Evolutionary conservation across 345 rosid species (phyloP), one percentile per base, ranked within the genome.

Genomic region (Lepidium sativum): DNA sequence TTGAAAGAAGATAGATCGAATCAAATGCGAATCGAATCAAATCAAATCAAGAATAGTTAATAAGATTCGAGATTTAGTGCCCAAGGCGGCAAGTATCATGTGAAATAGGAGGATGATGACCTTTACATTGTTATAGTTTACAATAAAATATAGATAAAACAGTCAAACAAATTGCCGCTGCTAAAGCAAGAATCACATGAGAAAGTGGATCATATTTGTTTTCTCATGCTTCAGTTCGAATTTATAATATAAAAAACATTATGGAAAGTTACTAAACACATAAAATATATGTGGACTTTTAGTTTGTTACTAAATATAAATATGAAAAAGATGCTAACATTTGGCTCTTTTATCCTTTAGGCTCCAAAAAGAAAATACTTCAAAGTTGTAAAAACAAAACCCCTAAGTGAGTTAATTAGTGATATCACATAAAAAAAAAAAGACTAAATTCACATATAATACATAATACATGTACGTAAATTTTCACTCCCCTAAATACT

Each of bases 51-150:
- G 40, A 15, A 58, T 29, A 54, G 44, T 25, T 33, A 6, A 43
- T 41, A 18, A 15, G 54, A 14, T 55, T 55, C 54, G 47, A 21
- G 38, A 1, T 34, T 6, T 37, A 47, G 71, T 57, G 61, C 16
- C 32, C 53, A 42, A 54, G 70, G 43, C 61, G 61, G 51, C 49
- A 45, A 25, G 11, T 16, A 34, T 31, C 63, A 67, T 66, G 55
- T 11, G 54, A 33, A 33, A 44, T 62, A 32, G 1, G 3, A 41
- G 63, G 23, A 35, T 13, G 32, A 18, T 54, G 17, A 54, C 18
- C 42, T 51, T 1, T 43, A 8, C 13, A 29, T 29, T 9, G 38
- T 15, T 15, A 8, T 32, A 13, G 4, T 17, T 32, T 53, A 33
- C 14, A 47, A 45, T 18, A 21, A 5, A 5, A 25, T 25, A 25